A percentile compares a stretch with the other conserved stretches of the same genome.
Evolutionary conservation across 1,284 basidiomycete species (phyloP).

Genomic region (Peniophora sp.): DNA sequence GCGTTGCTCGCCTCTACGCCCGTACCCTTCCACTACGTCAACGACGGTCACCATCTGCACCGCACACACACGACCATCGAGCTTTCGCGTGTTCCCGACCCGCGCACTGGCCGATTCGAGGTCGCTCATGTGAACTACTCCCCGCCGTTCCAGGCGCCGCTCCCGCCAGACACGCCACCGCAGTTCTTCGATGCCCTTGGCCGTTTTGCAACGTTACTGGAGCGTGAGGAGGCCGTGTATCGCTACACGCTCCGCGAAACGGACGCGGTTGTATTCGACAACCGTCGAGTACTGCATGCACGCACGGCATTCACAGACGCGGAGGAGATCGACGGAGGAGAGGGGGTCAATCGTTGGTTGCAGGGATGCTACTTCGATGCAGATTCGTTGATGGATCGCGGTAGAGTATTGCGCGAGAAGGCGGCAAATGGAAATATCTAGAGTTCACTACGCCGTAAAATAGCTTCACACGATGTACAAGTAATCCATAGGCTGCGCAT

Average conservation of each 20-base stretch:
- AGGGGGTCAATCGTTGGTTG: conserved; percentile 60
- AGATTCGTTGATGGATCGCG: conserved; percentile 63
- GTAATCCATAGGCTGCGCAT: neutral
- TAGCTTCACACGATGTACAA: neutral
- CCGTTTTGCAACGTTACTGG: conserved; percentile 56
- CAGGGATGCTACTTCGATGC: conserved; percentile 86
- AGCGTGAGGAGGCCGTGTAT: conserved; percentile 47
- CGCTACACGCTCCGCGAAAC: conserved; percentile 74
- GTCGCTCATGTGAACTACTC: conserved; percentile 81
- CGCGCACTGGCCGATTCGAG: conserved; percentile 10
- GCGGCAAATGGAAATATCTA: neutral
- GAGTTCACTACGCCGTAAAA: neutral
- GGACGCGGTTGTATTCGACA: conserved; percentile 90
- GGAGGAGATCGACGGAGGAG: conserved; percentile 11
- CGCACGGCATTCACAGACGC: conserved; percentile 64
- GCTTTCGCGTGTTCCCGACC: conserved; percentile 27
- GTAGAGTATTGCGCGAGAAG: conserved; percentile 31
- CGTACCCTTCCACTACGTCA: conserved; percentile 87
- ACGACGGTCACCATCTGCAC: conserved; percentile 84
- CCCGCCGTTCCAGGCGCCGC: conserved; percentile 90
- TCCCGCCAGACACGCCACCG: conserved; percentile 42
- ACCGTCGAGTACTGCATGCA: conserved; percentile 87
- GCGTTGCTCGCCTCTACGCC: conserved; percentile 51
- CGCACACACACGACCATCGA: conserved; percentile 78
- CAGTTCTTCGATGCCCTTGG: conserved; percentile 62